Base-by-base conservation (phyloP, 2,329 filamentous ascomycete species). In the Boeremia exigua region DNA sequence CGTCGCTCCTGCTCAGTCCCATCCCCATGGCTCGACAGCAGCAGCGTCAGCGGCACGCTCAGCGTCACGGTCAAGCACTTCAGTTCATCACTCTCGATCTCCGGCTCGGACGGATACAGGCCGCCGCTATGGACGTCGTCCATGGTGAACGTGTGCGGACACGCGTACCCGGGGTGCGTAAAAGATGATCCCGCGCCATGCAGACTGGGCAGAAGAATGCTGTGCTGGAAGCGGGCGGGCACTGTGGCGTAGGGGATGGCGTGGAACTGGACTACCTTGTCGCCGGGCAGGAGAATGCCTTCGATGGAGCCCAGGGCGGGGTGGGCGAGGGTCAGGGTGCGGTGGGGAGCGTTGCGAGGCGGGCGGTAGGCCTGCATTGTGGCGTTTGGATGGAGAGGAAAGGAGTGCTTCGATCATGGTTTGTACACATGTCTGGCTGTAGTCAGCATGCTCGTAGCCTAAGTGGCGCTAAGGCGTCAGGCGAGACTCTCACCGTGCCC, bases 201-300 rank as follows among this genome's bases (percentile, higher is more conserved):
- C 9, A 66, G 53, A 10, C 25, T 25, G 3, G 60, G 42, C 0
- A 57, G 39, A 4, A 67, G 56, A 3, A 58, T 30, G 3, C 63
- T 68, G 4, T 56, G 59, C 37, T 62, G 56, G 53, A 70, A 71
- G n/a, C 69, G 66, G 1, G 34, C 57, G 4, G 66, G 56, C 0
- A 70, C 45, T 0, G 55, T 60, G 1, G 66, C 69, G 25, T 62
- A 71, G 2, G 66, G 65, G 4, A 70, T 36, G 0, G 57, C 65
- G 8, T 59, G 60, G 40, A 71, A 70, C 25, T 68, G 65, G 3
- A 70, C 66, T 2, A 71, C 63, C n/a, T 64, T 60, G 30, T 62
- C 30, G 25, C 27, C 43, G 12, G 65, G 58, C 6, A 43, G 40
- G 8, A 68, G 25, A 1, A 67, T 8, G 9, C 67, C 67, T 1